phyloP scores from a whole-genome alignment of 2,329 filamentous ascomycete genomes.

The Chrysoporthe deuterocubensis region DNA sequence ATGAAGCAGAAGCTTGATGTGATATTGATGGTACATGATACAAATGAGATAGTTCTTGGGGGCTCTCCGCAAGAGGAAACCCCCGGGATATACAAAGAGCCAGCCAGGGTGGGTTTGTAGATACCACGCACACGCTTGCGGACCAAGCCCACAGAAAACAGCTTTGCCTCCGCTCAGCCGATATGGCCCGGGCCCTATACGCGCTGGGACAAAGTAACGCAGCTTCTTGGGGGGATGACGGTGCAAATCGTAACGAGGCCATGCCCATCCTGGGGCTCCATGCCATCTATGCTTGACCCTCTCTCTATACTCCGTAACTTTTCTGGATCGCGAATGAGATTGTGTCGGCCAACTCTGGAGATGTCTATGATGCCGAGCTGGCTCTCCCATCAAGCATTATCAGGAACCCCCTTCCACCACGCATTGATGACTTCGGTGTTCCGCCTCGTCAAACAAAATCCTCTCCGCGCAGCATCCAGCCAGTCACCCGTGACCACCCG shows the following conservation, averaged over 20 bases:
- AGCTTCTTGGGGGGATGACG: neutral
- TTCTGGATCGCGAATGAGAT: neutral
- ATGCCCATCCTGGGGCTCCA: constrained; percentile 10
- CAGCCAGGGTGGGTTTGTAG: neutral
- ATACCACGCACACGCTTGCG: neutral
- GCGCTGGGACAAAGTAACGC: neutral
- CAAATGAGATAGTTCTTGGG: constrained; percentile 12
- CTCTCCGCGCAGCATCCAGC: neutral
- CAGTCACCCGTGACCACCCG: neutral
- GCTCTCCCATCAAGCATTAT: constrained; percentile 2
- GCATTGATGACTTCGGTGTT: neutral
- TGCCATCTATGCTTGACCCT: constrained; percentile 18
- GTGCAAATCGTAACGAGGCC: neutral
- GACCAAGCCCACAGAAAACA: neutral
- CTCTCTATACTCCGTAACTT: neutral
- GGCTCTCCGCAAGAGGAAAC: neutral
- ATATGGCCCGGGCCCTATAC: neutral
- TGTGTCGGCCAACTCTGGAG: neutral
- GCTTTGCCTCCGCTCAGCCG: neutral
- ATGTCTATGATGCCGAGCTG: neutral
- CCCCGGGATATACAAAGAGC: constrained; percentile 10
- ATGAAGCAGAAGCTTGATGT: constrained; percentile 10
- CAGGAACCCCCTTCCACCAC: neutral
- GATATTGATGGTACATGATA: constrained; percentile 24
- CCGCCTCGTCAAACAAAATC: neutral